Base-by-base conservation (phyloP, 495 filamentous ascomycete species). In the Penicillium lividum region DNA sequence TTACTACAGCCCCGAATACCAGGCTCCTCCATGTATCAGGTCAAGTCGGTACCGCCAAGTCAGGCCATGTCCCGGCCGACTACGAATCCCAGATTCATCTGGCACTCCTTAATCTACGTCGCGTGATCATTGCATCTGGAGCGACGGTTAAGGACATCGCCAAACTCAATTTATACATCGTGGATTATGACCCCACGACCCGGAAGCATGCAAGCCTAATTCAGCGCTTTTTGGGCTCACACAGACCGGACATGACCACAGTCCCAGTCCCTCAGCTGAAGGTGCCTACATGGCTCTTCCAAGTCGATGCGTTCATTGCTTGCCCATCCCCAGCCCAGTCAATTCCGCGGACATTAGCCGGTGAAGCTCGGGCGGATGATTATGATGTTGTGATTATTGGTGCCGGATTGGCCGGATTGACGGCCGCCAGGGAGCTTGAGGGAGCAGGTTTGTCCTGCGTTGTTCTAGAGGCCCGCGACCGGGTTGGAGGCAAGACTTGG, bases 401-500 rank as follows among this genome's bases (percentile, higher is more conserved):
- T 5, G 82, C 78, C 18, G 80, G 80, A 0, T 67, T 84, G 0
- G 70, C 66, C 49, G 82, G 82, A 5, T 71, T 84, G 2, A 59
- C 66, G 29, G 78, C 82, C 4, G 82, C 82, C 0, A 44, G 64
- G 9, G 64, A 73, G 9, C 29, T 77, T n/a, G 64, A 69, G 30
- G 59, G 66, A 30, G 64, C 76, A 5, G 82, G 82, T 0, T 51
- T 77, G 2, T 77, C 74, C 2, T 64, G 64, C 18, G 52, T 73
- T 4, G 63, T 84, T 9, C 70, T 84, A 9, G 82, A 86, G 58
- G 80, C 77, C 11, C 65, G 74, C 2, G 69, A 80, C 58, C 72
- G 77, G 7, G 79, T 84, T 3, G 82, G 83, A 4, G 83, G 83
- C 2, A 82, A 81, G 55, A 78, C 71, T 0, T 77, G 68, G 61